These are phyloP conservation scores for Daldinia decipiens DNA, from an alignment of 495 filamentous ascomycete species.

Conservation along the genomic window DNA sequence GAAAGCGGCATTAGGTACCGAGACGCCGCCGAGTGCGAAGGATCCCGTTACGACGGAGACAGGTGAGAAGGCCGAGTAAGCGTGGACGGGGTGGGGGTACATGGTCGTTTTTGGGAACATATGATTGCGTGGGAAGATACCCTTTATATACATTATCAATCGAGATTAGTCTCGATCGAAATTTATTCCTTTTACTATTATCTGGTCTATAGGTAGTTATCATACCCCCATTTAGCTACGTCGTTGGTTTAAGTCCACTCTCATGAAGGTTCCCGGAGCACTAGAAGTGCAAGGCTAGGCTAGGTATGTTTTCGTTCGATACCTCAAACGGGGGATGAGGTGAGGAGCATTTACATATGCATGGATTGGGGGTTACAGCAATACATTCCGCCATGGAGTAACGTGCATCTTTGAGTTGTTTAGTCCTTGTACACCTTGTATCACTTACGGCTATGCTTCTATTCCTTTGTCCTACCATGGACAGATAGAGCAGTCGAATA, in stretches of 20 bases:
- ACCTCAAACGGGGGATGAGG: neutral
- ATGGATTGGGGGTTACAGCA: neutral
- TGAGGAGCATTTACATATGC: neutral
- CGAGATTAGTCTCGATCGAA: neutral
- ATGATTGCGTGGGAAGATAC: constrained; percentile 37
- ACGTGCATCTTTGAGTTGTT: neutral
- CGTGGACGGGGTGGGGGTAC: neutral
- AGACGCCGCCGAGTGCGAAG: constrained; percentile 28
- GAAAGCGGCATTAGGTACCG: constrained; percentile 17
- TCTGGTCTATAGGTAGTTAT: neutral
- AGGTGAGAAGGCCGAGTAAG: constrained; percentile 21
- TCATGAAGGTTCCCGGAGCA: too few relatives aligned
- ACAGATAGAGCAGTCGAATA: neutral
- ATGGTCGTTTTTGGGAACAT: neutral
- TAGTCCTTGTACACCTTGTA: neutral
- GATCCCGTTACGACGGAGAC: constrained; percentile 27
- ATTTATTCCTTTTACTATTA: neutral
- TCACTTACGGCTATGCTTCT: neutral
- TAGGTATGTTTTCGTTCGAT: neutral
- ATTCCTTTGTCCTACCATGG: too few relatives aligned
- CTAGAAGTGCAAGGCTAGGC: neutral
- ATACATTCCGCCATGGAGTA: neutral
- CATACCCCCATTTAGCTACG: neutral
- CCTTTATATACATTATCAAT: constrained; percentile 1
- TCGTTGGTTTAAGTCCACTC: neutral